Evolutionary conservation across 2,329 filamentous ascomycete genomes (phyloP), one percentile per base, ranked within the genome.

Genomic region (Neofusicoccum cordaticola): DNA sequence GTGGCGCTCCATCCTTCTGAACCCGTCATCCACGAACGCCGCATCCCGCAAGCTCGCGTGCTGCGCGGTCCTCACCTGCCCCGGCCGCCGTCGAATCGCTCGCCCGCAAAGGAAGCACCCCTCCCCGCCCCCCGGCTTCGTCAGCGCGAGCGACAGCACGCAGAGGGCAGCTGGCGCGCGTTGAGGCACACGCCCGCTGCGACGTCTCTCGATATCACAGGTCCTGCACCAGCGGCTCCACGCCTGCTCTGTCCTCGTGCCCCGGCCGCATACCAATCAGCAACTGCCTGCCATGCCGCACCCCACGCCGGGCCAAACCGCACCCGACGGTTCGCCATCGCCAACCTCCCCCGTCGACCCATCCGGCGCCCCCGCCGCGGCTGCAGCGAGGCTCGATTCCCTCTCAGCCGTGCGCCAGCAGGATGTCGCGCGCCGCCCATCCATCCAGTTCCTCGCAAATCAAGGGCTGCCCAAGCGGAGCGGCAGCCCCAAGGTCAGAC

Each of bases 381-480:
- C 68, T 62, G 68, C 67, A 62, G 68, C 67, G 34, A 70, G 69
- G 66, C 74, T 68, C 69, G 73, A 71, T 48, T 69, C 72, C 44
- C 65, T 71, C 31, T 69, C 71, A n/a, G 67, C 69, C 50, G 37
- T 64, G 12, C 57, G 34, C 15, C 31, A 56, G 27, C 66, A 65
- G 27, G 63, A 74, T 22, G 74, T 72, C 56, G 67, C 68, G 61
- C 72, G 76, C 35, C 74, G 75, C n/a, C 71, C 75, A 17, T 76
- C 75, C 6, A 75, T 78, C 35, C 76, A 78, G 67, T 78, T 79
- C 65, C 68, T 74, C 50, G 66, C 74, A 35, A 74, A 77, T 53
- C 65, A 76, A 72, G 66, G 67, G 31, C 48, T 65, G 69, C 62
- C 73, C 27, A 63, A 45, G 51, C 61, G 63, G 12, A 65, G 63